Base-by-base conservation (phyloP, 306 rosid genomes). In the Cicer yamashitae region DNA sequence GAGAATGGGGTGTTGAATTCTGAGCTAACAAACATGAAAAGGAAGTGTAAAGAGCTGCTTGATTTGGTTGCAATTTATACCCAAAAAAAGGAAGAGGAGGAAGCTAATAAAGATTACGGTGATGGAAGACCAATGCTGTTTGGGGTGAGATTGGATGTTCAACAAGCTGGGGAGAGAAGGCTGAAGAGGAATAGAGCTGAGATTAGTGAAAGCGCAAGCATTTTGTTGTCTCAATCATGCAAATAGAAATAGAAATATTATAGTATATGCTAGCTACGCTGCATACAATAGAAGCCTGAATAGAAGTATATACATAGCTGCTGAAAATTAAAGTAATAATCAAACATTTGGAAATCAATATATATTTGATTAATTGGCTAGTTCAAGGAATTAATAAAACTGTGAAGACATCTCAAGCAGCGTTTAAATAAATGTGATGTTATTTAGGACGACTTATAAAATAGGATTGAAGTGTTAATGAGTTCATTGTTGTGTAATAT, bases 81-180 rank as follows among this genome's bases (percentile, higher is more conserved):
- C 30, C 22, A 40, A 50, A 64, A 63, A 12, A 15, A 71, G 4
- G 45, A 76, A 9, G 73, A 84, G 9, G 73, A 86, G 7, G 59
- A 85, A 1, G 66, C 17, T 58, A 37, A 83, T 58, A 37, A 83
- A 1, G 22, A 66, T 38, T 75, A 68, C 37, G 37, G 37, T 15
- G 86, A 86, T 56, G 82, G 81, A n/a, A 87, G 86, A 81, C 94
- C 94, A 64, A 87, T 85, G 89, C 74, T 94, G 66, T 94, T 94
- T 81, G 98, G 98, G 0, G 98, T 94, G 50, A 90, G 88, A 54
- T 59, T 94, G 38, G 96, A 94, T 37, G 91, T 94, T 83, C 84
- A 76, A 34, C 67, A 60, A 34, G 37, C 37, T 30, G 93, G 92
- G 53, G 90, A 88, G 48, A 84, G 76, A 68, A 86, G 71, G n/a